Conservation (phyloP, 345 rosid genomes). For the Schrenkiella parvula region DNA sequence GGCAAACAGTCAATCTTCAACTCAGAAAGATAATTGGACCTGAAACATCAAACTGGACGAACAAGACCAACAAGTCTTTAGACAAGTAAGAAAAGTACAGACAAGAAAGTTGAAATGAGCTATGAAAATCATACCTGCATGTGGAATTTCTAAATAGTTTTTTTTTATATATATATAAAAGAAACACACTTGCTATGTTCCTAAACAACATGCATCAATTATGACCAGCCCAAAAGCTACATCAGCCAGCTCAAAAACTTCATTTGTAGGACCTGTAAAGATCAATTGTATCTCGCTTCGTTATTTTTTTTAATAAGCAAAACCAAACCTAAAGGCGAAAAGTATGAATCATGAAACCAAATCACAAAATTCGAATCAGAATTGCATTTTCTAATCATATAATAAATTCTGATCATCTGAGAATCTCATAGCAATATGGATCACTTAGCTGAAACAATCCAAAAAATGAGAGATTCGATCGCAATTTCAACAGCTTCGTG, state of each 20-base stretch:
- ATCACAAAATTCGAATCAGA: not conserved
- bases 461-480: not conserved
- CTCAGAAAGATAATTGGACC: not conserved
- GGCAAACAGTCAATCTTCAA: not conserved
- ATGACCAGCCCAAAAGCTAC: conserved; percentile 16
- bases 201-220: not conserved
- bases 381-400: no score
- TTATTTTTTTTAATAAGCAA: no score
- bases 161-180: no score
- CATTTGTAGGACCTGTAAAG: conserved; percentile 12
- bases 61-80: not conserved
- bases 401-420: no score
- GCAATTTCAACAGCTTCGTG: no score
- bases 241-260: conserved; percentile 23
- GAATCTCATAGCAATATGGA: not conserved
- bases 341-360: not conserved
- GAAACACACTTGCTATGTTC: not conserved
- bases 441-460: not conserved
- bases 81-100: not conserved
- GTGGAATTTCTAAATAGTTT: not conserved
- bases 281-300: not conserved
- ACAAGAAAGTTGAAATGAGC: not conserved
- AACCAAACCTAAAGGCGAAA: not conserved
- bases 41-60: conserved; percentile 4
- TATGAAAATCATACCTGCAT: not conserved